A percentile compares a stretch with the other conserved stretches of the same genome.
These are phyloP conservation scores for Discostella pseudostelligera DNA, from an alignment of 108 stramenopile species.

Conservation along the genomic window DNA sequence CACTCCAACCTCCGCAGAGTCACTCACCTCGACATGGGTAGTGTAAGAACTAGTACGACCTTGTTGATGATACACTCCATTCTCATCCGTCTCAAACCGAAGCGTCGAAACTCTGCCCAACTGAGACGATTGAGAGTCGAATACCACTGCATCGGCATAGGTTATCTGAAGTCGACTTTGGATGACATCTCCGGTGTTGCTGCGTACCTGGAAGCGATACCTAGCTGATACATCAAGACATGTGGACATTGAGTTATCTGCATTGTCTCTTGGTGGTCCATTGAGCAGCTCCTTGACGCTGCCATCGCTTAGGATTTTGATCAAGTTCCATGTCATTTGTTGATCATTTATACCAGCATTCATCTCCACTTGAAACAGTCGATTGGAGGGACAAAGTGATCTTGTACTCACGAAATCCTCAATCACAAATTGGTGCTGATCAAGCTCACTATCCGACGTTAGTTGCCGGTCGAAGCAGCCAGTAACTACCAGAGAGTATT, in stretches of 20 bases:
- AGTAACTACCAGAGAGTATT: constrained; percentile 36
- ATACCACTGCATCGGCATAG: not conserved
- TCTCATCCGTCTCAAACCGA: constrained; percentile 8
- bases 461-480: constrained; percentile 21
- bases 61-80: not conserved
- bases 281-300: not conserved
- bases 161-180: not conserved
- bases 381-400: not conserved
- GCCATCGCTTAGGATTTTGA: constrained; percentile 3
- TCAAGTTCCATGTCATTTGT: constrained; percentile 17
- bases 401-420: not conserved
- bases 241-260: not conserved
- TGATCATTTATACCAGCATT: constrained; percentile 1
- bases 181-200: not conserved
- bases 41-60: constrained; percentile 2
- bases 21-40: constrained; percentile 4
- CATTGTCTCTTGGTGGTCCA: constrained; percentile 7
- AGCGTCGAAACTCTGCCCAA: constrained; percentile 11
- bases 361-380: constrained; percentile 8
- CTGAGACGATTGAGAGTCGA: constrained; percentile 8
- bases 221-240: constrained; percentile 9
- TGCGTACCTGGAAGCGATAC: constrained; percentile 19
- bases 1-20: constrained; percentile 8
- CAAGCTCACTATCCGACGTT: not conserved
- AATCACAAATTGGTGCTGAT: not conserved